phyloP scores from a whole-genome alignment of 2,329 filamentous ascomycete species.

The Fusarium neocosmosporiellum region DNA sequence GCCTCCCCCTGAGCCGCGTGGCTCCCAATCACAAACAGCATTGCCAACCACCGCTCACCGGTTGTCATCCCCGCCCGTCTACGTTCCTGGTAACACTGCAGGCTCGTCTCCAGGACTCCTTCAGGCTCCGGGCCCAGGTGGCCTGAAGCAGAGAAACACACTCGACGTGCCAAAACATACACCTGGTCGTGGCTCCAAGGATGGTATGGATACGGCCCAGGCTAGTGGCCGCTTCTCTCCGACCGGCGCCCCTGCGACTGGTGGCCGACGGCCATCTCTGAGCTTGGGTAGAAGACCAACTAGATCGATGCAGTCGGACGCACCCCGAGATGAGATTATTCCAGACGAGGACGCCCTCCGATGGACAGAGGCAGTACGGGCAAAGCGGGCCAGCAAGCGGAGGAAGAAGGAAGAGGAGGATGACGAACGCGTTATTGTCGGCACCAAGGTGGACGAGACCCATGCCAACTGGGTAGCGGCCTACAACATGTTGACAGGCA shows the following conservation, averaged over 20 bases:
- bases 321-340: conserved; percentile 82
- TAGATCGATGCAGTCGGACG: conserved; percentile 85
- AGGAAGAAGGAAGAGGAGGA: conserved; percentile 87
- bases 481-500: conserved; percentile 99
- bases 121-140: conserved; percentile 60
- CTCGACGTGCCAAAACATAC: conserved; percentile 83
- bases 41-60: conserved; percentile 59
- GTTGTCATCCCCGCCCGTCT: conserved; percentile 73
- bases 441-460: conserved; percentile 96
- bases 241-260: conserved; percentile 59
- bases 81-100: conserved; percentile 55
- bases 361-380: conserved; percentile 92
- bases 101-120: conserved; percentile 62
- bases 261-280: conserved; percentile 81
- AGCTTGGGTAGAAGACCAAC: conserved; percentile 84
- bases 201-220: conserved; percentile 74
- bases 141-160: conserved; percentile 84
- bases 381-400: conserved; percentile 90
- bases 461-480: conserved; percentile 98
- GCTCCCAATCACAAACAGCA: conserved; percentile 27
- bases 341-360: conserved; percentile 91
- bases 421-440: conserved; percentile 93
- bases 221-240: conserved; percentile 87
- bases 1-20: conserved; percentile 26
- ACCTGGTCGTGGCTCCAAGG: conserved; percentile 76